A percentile compares a stretch with the other conserved stretches of the same genome.
These are phyloP conservation scores for Pyronema domesticum DNA, from an alignment of 495 filamentous ascomycete species.

Conservation along the genomic window DNA sequence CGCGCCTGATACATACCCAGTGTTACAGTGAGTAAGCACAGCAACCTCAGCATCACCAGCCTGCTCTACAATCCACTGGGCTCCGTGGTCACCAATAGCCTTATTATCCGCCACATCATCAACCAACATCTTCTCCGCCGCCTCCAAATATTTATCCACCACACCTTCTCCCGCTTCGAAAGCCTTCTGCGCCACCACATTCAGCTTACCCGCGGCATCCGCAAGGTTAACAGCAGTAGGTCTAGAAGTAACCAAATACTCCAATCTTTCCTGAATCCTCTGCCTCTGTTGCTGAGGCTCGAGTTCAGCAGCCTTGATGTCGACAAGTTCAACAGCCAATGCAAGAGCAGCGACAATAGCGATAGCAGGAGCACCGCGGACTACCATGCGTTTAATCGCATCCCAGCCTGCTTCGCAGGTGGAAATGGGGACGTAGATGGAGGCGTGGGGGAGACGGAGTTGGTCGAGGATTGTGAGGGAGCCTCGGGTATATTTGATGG, in stretches of 20 bases:
- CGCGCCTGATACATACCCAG: slow-evolving; percentile 40
- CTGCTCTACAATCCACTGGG: slow-evolving; percentile 56
- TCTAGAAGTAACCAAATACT: slow-evolving; percentile 68
- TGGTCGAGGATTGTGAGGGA: slow-evolving; percentile 78
- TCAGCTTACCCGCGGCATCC: slow-evolving; percentile 71
- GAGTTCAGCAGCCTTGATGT: not conserved
- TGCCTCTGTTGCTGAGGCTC: slow-evolving; percentile 38
- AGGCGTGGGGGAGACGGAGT: slow-evolving; percentile 69
- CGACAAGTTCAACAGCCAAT: slow-evolving; percentile 55
- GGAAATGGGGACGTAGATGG: slow-evolving; percentile 55
- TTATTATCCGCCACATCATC: slow-evolving; percentile 75
- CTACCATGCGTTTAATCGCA: slow-evolving; percentile 85
- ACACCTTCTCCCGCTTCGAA: slow-evolving; percentile 25
- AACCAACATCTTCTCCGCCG: slow-evolving; percentile 72
- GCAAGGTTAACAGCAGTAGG: slow-evolving; percentile 90
- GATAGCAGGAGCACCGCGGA: slow-evolving; percentile 86
- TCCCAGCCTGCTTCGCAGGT: slow-evolving; percentile 72
- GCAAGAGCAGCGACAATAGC: slow-evolving; percentile 87
- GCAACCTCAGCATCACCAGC: slow-evolving; percentile 31
- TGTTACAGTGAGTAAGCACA: slow-evolving; percentile 93
- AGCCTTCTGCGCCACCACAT: slow-evolving; percentile 34
- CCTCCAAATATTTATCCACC: slow-evolving; percentile 43
- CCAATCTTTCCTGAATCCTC: slow-evolving; percentile 54
- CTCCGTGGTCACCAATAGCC: slow-evolving; percentile 64
- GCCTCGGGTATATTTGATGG: slow-evolving; percentile 68